These are phyloP conservation scores for Aspergillus cavernicola DNA, from an alignment of 495 filamentous ascomycete species.

Conservation along the genomic window DNA sequence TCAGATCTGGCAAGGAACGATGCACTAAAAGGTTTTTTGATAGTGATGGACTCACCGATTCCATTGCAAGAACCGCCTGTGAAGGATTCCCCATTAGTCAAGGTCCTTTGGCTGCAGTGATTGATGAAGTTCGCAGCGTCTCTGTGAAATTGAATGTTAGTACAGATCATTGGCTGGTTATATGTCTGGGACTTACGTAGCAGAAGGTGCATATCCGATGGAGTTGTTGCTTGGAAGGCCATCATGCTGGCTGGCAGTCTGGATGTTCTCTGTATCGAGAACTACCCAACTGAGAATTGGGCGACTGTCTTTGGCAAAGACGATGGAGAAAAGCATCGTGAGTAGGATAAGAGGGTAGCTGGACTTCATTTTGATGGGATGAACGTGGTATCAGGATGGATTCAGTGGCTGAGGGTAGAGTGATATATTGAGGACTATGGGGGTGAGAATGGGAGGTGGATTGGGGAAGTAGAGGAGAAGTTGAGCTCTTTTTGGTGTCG, in stretches of 20 bases:
- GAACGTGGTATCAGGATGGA: background rate
- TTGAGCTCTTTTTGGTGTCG: background rate
- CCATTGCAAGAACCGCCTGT: conserved; percentile 1
- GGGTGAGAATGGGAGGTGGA: background rate
- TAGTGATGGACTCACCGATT: background rate
- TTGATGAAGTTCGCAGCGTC: conserved; percentile 12
- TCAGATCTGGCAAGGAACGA: background rate
- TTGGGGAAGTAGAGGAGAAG: background rate
- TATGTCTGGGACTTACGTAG: background rate
- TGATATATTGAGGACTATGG: background rate
- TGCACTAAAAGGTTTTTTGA: background rate
- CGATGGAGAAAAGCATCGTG: background rate
- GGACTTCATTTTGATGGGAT: background rate
- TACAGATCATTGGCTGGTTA: background rate
- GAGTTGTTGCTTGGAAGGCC: conserved; percentile 5
- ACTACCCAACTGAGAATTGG: conserved; percentile 6
- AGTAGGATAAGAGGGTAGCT: background rate
- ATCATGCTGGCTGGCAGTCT: conserved; percentile 7
- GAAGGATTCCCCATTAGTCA: conserved; percentile 1
- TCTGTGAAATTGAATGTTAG: background rate
- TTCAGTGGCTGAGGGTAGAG: background rate
- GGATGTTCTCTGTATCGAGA: conserved; percentile 9
- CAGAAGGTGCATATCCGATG: conserved; percentile 2
- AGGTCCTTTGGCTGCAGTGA: background rate
- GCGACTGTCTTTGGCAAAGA: background rate